These are phyloP conservation scores for Prunus mira DNA, from an alignment of 306 rosid species.

Conservation along the genomic window DNA sequence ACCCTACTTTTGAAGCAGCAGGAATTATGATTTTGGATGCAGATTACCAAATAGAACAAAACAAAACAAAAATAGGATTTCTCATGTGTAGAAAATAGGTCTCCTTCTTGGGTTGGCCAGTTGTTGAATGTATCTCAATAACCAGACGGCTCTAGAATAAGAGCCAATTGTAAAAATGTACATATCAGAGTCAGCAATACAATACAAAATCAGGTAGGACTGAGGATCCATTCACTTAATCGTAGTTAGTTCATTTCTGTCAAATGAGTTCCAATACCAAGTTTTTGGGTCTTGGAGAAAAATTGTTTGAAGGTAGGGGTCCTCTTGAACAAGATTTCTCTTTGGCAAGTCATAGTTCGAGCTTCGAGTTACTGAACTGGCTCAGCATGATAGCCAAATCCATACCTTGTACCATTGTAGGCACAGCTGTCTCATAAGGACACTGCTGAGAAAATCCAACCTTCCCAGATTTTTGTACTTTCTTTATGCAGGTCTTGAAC, in stretches of 20 bases:
- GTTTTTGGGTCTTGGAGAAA: neutral
- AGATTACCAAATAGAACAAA: neutral
- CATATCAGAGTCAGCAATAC: neutral
- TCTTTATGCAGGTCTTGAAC: slow-evolving; percentile 62
- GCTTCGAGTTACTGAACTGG: slow-evolving; percentile 39
- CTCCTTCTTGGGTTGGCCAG: neutral
- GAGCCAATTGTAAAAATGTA: neutral
- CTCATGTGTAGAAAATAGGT: too few relatives aligned
- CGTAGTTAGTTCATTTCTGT: neutral
- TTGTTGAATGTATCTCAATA: neutral
- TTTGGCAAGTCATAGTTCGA: slow-evolving; percentile 33
- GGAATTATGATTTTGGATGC: too few relatives aligned
- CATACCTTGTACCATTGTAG: slow-evolving; percentile 84
- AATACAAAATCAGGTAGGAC: neutral
- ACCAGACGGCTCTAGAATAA: neutral
- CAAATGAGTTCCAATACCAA: neutral
- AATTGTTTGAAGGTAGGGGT: neutral
- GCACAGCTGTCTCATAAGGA: slow-evolving; percentile 48
- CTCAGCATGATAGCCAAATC: slow-evolving; percentile 77
- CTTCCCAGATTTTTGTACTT: slow-evolving; percentile 58
- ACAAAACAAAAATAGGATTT: neutral
- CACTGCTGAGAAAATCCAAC: slow-evolving; percentile 64
- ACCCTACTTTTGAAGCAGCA: too few relatives aligned
- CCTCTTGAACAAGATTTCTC: neutral
- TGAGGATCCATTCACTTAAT: neutral